Evolutionary conservation across 441 rosid genomes (phyloP), one percentile per base, ranked within the genome.

Genomic region (Croton laevigatus): DNA sequence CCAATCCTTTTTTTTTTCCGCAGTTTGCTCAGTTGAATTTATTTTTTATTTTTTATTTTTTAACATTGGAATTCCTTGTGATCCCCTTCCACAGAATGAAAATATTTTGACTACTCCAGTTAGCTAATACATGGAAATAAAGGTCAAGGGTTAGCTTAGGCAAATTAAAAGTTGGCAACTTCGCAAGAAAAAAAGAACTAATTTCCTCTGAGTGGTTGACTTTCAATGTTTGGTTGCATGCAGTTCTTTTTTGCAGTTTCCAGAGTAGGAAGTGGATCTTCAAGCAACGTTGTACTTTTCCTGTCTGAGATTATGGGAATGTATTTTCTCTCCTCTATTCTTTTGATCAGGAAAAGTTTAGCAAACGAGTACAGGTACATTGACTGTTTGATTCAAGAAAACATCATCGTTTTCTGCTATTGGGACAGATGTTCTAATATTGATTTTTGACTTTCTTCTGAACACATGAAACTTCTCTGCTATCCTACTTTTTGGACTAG

Each of bases 211-310:
- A 46, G 37, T 19, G 38, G 14, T 71, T 61, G 71, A 81, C 80
- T 75, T 80, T 16, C 59, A 53, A 54, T 66, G 58, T 71, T 66
- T 83, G 75, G 80, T 59, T 74, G 44, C 57, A 17, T 84, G 82
- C 86, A 96, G 99, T 96, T 94, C 81, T 94, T 96, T 94, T 96
- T 94, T 87, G 98, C 98, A 54, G 97, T 96, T 44, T 96, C 99
- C 54, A 89, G 97, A 77, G 97, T 85, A 19, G 98, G 99, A 68
- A 91, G 99, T 82, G 99, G 98, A 78, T 96, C 99, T 66, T 96
- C 98, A 68, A 96, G 99, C 89, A 94, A 94, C 9, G 97, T 94
- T 68, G 98, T 96, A 63, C 98, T 91, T 57, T 96, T 96, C 75
- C 86, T 94, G 38, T 90, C 99, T 0, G 99, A 96, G 81, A 93